These are phyloP conservation scores for Metschnikowia amazonensis DNA, from an alignment of 805 yeast species.

Conservation along the genomic window DNA sequence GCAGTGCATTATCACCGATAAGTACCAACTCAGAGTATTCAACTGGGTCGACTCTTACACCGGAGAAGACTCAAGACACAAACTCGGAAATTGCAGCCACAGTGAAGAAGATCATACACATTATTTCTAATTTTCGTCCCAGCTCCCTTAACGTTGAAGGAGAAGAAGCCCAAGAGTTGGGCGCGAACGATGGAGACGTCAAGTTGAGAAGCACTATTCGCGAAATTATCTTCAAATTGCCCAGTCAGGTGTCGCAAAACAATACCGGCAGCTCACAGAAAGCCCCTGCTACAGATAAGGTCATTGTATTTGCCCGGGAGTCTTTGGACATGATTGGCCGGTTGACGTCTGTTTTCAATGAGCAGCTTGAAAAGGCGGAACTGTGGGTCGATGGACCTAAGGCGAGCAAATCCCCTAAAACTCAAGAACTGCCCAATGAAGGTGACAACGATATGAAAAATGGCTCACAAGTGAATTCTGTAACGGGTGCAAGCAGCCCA, in stretches of 20 bases:
- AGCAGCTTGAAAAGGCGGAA: conserved; percentile 81
- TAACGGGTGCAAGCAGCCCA: not conserved
- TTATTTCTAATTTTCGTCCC: conserved; percentile 73
- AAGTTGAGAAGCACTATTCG: conserved; percentile 67
- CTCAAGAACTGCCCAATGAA: not conserved
- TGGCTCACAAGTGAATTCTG: not conserved
- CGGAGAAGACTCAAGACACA: conserved; percentile 39
- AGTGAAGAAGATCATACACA: conserved; percentile 79
- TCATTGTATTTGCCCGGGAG: conserved; percentile 81
- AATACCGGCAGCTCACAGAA: conserved; percentile 24
- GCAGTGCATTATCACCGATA: conserved; percentile 4
- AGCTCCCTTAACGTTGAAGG: conserved; percentile 23
- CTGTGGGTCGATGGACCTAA: conserved; percentile 58
- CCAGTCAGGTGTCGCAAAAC: conserved; percentile 43
- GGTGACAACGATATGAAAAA: not conserved
- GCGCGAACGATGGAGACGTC: conserved; percentile 10
- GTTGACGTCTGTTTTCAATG: conserved; percentile 80
- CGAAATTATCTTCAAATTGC: conserved; percentile 70
- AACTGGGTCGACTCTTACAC: conserved; percentile 7
- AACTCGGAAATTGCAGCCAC: conserved; percentile 84
- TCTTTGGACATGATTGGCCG: conserved; percentile 82
- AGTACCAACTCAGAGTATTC: conserved; percentile 5
- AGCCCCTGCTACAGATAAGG: conserved; percentile 53
- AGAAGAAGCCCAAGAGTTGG: conserved; percentile 3
- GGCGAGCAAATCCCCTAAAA: not conserved